These are phyloP conservation scores for Talinum fruticosum DNA, from an alignment of 148 eudicot species.

Conservation along the genomic window DNA sequence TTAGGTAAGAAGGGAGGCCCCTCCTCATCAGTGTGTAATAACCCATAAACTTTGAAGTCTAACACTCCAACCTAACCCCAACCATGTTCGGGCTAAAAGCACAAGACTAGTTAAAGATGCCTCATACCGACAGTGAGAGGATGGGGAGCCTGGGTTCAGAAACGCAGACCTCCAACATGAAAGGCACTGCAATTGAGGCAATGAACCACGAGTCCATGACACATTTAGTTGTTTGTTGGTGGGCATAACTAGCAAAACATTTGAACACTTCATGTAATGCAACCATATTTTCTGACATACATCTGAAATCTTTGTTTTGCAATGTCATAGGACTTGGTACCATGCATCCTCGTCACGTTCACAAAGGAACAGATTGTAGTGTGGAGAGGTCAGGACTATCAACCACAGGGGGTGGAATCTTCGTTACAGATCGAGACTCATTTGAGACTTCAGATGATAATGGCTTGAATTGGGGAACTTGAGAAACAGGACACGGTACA, in stretches of 20 bases:
- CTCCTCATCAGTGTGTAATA: neutral
- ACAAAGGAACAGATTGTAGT: conserved; percentile 79
- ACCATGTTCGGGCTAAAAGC: neutral
- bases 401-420: conserved; percentile 42
- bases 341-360: conserved; percentile 74
- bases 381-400: conserved; percentile 77
- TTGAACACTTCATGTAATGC: neutral
- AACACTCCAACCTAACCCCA: neutral
- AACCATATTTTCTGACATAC: neutral
- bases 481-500: neutral
- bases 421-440: conserved; percentile 40
- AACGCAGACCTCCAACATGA: too few relatives aligned
- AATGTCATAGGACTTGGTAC: conserved; percentile 70
- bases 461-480: conserved; percentile 30
- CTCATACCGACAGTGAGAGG: too few relatives aligned
- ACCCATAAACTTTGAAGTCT: neutral
- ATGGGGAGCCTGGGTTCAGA: too few relatives aligned
- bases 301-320: neutral
- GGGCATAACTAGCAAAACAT: neutral
- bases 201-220: neutral
- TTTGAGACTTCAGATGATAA: conserved; percentile 33
- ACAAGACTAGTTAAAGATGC: too few relatives aligned
- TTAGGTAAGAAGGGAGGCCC: neutral
- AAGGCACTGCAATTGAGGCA: neutral
- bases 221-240: neutral